Evolutionary conservation across 495 filamentous ascomycete species (phyloP), one percentile per base, ranked within the genome.

Genomic region (Cryomyces minteri): DNA sequence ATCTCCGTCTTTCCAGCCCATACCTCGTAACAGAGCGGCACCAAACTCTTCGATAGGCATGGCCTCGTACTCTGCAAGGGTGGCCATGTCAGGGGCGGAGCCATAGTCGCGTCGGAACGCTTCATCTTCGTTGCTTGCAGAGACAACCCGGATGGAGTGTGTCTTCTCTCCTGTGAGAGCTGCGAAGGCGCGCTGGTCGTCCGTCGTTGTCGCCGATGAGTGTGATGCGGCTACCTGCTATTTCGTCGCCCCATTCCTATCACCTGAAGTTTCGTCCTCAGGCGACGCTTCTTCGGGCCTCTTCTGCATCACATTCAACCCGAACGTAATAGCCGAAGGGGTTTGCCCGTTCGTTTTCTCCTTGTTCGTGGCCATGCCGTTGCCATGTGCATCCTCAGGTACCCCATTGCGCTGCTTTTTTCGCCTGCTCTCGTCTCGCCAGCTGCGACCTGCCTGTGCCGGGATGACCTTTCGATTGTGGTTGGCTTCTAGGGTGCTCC

Each of bases 11-110:
- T 82, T 82, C 88, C 88, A 95, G 4, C 90, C 90, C 77, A 94
- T 92, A 8, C 85, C 84, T 5, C 84, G 73, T 29, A 99, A 70
- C 43, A 96, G 62, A 3, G 84, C 84, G 25, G 83, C 79, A 32
- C 88, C 90, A 54, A 96, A 99, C 47, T 93, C 84, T 48, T 95
- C 90, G 33, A 96, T 84, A 0, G 92, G 88, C 8, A 94, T 73
- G 4, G 79, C 75, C 30, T 74, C 78, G 62, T 99, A 99, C 52
- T 88, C 84, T 40, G 85, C 84, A 25, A 90, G 64, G 0, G 73
- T 79, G 3, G 86, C 77, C 11, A 75, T 62, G 25, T 85, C 80
- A 2, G 44, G 44, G 2, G 38, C 33, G 12, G 7, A 28, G 30
- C 70, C 67, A 37, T 87, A 68, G 54, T 82, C 79, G 7, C 67